Conservation (phyloP, 306 rosid species). For the Vicia villosa region DNA sequence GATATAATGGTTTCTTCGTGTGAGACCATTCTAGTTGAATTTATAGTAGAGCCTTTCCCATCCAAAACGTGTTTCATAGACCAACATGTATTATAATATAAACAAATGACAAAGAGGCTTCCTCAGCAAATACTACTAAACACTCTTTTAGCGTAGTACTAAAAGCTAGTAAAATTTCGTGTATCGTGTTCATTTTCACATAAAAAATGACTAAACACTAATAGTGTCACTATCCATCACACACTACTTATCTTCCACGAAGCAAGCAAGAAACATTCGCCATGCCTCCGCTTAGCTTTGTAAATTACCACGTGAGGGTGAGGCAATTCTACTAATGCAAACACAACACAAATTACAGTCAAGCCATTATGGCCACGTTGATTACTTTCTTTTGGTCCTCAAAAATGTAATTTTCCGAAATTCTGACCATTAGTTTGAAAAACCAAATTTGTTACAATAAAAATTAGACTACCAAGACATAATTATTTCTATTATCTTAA, state of each 20-base stretch:
- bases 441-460: no score
- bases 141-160: no score
- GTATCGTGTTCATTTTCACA: not conserved
- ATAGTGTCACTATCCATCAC: not conserved
- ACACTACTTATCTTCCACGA: constrained; percentile 22
- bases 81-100: not conserved
- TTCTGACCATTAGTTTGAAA: no score
- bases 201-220: not conserved
- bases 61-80: not conserved
- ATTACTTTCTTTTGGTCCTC: not conserved
- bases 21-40: not conserved
- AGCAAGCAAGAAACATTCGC: constrained; percentile 20
- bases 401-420: not conserved
- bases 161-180: constrained; percentile 8
- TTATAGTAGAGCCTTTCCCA: not conserved
- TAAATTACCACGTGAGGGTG: constrained; percentile 19
- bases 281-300: not conserved
- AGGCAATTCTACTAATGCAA: not conserved
- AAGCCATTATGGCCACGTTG: constrained; percentile 4
- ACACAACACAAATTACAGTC: not conserved
- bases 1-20: not conserved
- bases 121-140: not conserved
- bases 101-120: not conserved
- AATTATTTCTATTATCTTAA: no score
- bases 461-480: no score